phyloP scores from a whole-genome alignment of 495 filamentous ascomycete species.

The Penicillium bialowiezense region DNA sequence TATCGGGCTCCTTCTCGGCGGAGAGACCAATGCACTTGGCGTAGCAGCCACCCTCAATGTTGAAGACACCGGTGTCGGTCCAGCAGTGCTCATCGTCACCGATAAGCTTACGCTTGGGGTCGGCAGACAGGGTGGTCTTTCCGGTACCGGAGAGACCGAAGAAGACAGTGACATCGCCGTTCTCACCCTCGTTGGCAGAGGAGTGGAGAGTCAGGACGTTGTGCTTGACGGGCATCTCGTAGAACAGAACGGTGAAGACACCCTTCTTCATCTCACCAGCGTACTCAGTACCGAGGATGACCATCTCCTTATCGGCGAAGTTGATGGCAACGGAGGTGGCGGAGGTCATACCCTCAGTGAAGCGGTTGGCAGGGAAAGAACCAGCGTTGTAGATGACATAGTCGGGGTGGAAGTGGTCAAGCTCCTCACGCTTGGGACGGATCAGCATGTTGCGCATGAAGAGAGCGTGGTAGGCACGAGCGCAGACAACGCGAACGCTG shows the following conservation, averaged over 20 bases:
- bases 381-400: conserved; percentile 99
- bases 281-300: conserved; percentile 98
- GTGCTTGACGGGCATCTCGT: conserved; percentile 99
- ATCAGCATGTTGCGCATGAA: conserved; percentile 99
- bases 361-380: conserved; percentile 97
- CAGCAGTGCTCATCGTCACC: conserved; percentile 99
- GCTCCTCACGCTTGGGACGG: conserved; percentile 82
- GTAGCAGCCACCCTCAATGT: conserved; percentile 99
- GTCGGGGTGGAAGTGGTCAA: conserved; percentile 95
- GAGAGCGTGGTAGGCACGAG: conserved; percentile 96
- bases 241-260: conserved; percentile 98
- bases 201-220: conserved; percentile 97
- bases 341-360: conserved; percentile 97
- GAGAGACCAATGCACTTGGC: conserved; percentile 98
- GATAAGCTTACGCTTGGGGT: conserved; percentile 93
- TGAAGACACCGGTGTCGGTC: conserved; percentile 95
- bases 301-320: conserved; percentile 91
- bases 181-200: conserved; percentile 84
- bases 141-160: conserved; percentile 98
- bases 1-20: conserved; percentile 98
- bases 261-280: conserved; percentile 99
- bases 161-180: conserved; percentile 95
- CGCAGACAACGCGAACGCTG: conserved; percentile 95
- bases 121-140: conserved; percentile 97
- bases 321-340: conserved; percentile 84